Percentiles rank a stretch among this genome's conserved stretches.
phyloP scores from a whole-genome alignment of 2,329 filamentous ascomycete species.

The Apiospora arundinis region DNA sequence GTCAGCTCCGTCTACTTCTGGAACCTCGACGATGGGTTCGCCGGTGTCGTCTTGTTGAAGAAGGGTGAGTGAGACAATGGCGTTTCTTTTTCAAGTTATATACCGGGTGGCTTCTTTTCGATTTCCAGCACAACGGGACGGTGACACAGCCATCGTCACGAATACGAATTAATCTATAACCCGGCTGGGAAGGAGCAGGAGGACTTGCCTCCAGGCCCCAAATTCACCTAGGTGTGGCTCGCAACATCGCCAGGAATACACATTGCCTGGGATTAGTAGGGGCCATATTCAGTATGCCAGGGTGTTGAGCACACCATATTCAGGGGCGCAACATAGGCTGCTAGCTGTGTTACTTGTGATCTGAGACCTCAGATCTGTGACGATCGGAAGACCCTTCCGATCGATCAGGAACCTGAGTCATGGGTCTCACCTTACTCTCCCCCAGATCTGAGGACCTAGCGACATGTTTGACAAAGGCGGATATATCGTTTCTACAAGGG shows the following conservation, averaged over 20 bases:
- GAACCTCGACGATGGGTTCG: slow-evolving; percentile 98
- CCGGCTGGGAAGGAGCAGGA: neutral
- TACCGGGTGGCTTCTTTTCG: neutral
- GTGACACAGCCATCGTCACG: neutral
- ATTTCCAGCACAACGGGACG: neutral
- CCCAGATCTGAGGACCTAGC: neutral
- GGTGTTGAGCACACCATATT: neutral
- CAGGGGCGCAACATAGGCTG: neutral
- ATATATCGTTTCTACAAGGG: neutral
- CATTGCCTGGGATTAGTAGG: neutral
- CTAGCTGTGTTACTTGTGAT: slow-evolving; percentile 13
- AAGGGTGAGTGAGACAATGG: slow-evolving; percentile 67
- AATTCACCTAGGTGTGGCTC: neutral
- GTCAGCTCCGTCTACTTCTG: slow-evolving; percentile 97
- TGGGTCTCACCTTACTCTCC: neutral
- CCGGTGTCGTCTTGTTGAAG: slow-evolving; percentile 93
- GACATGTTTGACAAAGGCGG: neutral
- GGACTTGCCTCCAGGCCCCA: neutral
- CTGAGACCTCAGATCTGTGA: slow-evolving; percentile 29
- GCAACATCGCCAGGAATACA: neutral
- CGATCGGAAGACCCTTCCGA: slow-evolving; percentile 6
- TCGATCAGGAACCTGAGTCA: slow-evolving; percentile 14
- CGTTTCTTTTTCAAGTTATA: slow-evolving; percentile 1
- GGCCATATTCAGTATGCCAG: neutral
- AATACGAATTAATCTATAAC: neutral